phyloP scores from a whole-genome alignment of 176 grass and related monocot genomes.

The Eremochloa ophiuroides region DNA sequence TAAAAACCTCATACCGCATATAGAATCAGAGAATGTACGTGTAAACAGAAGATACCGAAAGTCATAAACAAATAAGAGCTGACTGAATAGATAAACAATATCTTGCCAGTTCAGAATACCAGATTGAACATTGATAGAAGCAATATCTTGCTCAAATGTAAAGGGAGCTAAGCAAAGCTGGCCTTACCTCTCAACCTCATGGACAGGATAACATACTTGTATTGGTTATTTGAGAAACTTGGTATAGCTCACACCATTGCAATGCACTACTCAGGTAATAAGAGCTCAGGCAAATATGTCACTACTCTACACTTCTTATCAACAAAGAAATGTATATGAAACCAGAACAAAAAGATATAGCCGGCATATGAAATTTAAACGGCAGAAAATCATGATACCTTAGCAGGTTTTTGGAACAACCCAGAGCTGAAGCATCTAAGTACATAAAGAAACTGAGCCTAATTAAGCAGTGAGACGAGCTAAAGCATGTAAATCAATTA shows the following conservation, averaged over 20 bases:
- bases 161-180: conserved; percentile 31
- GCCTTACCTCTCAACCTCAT: conserved; percentile 42
- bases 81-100: conserved; percentile 16
- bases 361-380: conserved; percentile 33
- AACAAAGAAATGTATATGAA: conserved; percentile 14
- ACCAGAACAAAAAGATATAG: conserved; percentile 29
- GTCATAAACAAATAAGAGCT: conserved; percentile 8
- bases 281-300: conserved; percentile 49
- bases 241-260: conserved; percentile 54
- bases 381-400: conserved; percentile 51
- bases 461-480: conserved; percentile 42
- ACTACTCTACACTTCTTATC: conserved; percentile 42
- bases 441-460: conserved; percentile 55
- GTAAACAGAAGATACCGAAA: conserved; percentile 2
- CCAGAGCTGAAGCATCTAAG: conserved; percentile 58
- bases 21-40: neutral
- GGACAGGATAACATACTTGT: conserved; percentile 36
- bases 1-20: neutral
- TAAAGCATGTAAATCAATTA: conserved; percentile 47
- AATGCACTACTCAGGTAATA: conserved; percentile 51
- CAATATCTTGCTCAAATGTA: conserved; percentile 31
- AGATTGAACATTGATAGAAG: neutral
- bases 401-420: conserved; percentile 53
- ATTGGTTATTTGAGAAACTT: conserved; percentile 52
- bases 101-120: conserved; percentile 3